Base-by-base conservation (phyloP, 2,329 filamentous ascomycete species). In the Cytospora paraplurivora region DNA sequence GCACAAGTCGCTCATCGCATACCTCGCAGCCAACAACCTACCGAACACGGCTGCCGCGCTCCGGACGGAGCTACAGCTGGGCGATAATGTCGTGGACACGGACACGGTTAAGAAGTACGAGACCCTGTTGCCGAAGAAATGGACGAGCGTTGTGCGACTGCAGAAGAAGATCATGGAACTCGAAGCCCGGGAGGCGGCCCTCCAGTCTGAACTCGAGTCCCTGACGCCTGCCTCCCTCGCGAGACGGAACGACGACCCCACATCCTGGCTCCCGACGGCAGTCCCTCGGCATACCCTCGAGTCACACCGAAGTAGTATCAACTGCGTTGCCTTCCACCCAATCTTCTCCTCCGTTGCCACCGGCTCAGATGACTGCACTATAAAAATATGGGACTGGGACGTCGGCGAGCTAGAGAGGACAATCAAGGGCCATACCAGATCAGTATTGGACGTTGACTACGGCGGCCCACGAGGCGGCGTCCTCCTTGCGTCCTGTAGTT, bases 131-230 rank as follows among this genome's bases (percentile, higher is more conserved):
- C 94, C 97, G 82, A 97, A 96, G 85, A 98, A 98, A 81, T 98
- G 94, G 94, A 98, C 94, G 21, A 95, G 92, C 72, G 90, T 97
- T 35, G 93, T 97, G 71, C 86, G 94, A 67, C 78, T 98, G 76
- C 94, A 98, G 78, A 97, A 97, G 78, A 97, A 96, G 92, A 96
- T 97, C 72, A 92, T 97, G 87, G 93, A 97, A 68, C 85, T 97
- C 27, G 94, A 97, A 78, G 85, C 89, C 62, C 86, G 87, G 73
- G 90, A 88, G 71, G 78, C 84, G 27, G 81, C 82, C 32, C 80
- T 97, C 44, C 93, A 97, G 78, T 84, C 85, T 65, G 93, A 97
- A 76, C 80, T 97, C 67, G 92, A 97, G 73, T 91, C 85, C 67
- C 88, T 91, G 49, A 96, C 93, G 11, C 93, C 84, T 5, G 81